Conservation (phyloP, 371 early-diverging fungal species). For the Nosema bombycis region DNA sequence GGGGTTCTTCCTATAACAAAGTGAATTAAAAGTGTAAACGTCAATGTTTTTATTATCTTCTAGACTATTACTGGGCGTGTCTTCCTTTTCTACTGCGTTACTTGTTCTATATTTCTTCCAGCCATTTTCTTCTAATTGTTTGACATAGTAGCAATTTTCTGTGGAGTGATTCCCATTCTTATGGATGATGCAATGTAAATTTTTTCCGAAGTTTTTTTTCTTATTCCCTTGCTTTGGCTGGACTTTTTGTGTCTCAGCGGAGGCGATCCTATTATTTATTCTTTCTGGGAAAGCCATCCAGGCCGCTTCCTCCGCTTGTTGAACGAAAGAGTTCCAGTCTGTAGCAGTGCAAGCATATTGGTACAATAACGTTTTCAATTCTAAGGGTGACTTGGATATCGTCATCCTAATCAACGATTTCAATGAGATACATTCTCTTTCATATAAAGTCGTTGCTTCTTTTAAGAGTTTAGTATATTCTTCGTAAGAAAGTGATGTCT, state of each 20-base stretch:
- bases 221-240: not conserved
- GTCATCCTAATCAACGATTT: not conserved
- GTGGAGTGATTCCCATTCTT: not conserved
- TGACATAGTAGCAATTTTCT: not conserved
- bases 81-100: not conserved
- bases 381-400: not conserved
- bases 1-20: not conserved
- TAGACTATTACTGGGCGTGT: not conserved
- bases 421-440: not conserved
- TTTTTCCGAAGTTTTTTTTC: not conserved
- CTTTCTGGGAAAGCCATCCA: conserved; percentile 19
- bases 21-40: not conserved
- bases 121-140: not conserved
- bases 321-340: not conserved
- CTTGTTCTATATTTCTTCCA: not conserved
- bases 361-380: not conserved
- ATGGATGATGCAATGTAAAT: not conserved
- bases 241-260: not conserved
- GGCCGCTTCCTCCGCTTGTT: conserved; percentile 8
- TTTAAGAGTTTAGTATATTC: not conserved
- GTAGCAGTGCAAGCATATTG: not conserved
- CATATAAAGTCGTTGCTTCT: not conserved
- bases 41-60: not conserved
- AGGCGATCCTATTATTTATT: not conserved
- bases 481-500: not conserved